A percentile compares a stretch with the other conserved stretches of the same genome.
Evolutionary conservation across 345 rosid species (phyloP).

Genomic region (Camelina sativa): DNA sequence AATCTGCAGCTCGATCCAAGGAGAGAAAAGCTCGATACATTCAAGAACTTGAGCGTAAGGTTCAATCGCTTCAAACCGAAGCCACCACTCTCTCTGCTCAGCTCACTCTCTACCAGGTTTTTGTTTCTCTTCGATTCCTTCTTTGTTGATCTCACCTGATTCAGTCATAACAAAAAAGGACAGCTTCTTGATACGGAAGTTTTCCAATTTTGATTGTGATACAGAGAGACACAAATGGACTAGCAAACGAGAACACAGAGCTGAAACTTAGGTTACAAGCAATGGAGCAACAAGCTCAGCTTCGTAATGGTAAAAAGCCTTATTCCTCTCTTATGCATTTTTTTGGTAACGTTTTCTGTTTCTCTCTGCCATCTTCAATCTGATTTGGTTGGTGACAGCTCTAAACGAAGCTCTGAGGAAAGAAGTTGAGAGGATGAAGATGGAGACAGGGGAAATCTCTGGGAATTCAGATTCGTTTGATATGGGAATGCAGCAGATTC

Average conservation of each 20-base stretch:
- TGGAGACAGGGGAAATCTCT: slow-evolving; percentile 61
- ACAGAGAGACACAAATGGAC: slow-evolving; percentile 77
- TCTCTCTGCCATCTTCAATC: neutral
- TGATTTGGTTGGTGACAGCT: slow-evolving; percentile 42
- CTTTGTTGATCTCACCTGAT: neutral
- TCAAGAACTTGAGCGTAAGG: slow-evolving; percentile 80
- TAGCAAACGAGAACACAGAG: slow-evolving; percentile 74
- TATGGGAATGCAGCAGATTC: slow-evolving; percentile 56
- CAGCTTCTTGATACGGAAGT: neutral
- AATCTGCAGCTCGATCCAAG: slow-evolving; percentile 90
- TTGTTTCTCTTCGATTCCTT: neutral
- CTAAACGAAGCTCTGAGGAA: slow-evolving; percentile 67
- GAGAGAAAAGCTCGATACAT: slow-evolving; percentile 88
- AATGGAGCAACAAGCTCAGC: slow-evolving; percentile 84
- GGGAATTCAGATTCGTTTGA: slow-evolving; percentile 51
- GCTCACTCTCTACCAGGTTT: slow-evolving; percentile 74
- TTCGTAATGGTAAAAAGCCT: slow-evolving; percentile 65
- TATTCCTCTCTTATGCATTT: neutral
- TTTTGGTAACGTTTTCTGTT: neutral
- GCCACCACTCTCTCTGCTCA: slow-evolving; percentile 89
- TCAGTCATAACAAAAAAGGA: too few relatives aligned
- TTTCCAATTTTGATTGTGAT: slow-evolving; percentile 12
- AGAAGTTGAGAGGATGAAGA: slow-evolving; percentile 70
- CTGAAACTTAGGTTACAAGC: slow-evolving; percentile 74
- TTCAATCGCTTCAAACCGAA: slow-evolving; percentile 81